Evolutionary conservation across 2,329 filamentous ascomycete genomes (phyloP).

Genomic region (Arthrobotrys sphaeroides): DNA sequence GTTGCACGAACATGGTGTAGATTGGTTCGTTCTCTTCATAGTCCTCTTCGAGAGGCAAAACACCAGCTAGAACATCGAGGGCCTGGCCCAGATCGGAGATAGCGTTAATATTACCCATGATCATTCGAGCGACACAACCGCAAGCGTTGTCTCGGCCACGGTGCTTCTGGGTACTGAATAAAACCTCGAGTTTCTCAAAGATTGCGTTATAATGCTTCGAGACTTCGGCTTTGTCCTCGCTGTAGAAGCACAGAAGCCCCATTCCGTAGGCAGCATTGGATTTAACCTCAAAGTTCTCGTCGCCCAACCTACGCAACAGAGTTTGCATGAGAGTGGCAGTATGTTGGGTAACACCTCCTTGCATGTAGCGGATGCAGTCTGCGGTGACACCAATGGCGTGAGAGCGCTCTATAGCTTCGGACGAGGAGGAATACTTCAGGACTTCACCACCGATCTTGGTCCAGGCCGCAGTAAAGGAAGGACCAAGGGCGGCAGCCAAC

Average conservation of each 20-base stretch:
- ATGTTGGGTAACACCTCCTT: slow-evolving; percentile 79
- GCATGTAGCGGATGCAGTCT: slow-evolving; percentile 88
- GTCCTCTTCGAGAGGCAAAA: slow-evolving; percentile 89
- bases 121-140: slow-evolving; percentile 90
- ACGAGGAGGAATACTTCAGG: slow-evolving; percentile 84
- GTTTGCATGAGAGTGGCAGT: slow-evolving; percentile 80
- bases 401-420: slow-evolving; percentile 85
- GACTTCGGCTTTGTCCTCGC: slow-evolving; percentile 76
- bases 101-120: slow-evolving; percentile 83
- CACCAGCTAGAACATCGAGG: slow-evolving; percentile 78
- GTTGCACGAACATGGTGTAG: slow-evolving; percentile 85
- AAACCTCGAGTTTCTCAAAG: slow-evolving; percentile 83
- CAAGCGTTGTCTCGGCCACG: slow-evolving; percentile 92
- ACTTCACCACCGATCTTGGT: slow-evolving; percentile 95
- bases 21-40: slow-evolving; percentile 96
- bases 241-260: slow-evolving; percentile 84
- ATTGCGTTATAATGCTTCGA: slow-evolving; percentile 79
- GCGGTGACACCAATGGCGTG: slow-evolving; percentile 91
- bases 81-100: slow-evolving; percentile 75
- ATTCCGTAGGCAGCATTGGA: slow-evolving; percentile 94
- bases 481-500: slow-evolving; percentile 81
- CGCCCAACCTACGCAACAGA: slow-evolving; percentile 83
- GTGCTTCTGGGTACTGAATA: slow-evolving; percentile 76
- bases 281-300: slow-evolving; percentile 90
- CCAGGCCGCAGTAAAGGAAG: slow-evolving; percentile 86